Evolutionary conservation across 2,329 filamentous ascomycete genomes (phyloP).

Genomic region (Aphanoascus verrucosus): DNA sequence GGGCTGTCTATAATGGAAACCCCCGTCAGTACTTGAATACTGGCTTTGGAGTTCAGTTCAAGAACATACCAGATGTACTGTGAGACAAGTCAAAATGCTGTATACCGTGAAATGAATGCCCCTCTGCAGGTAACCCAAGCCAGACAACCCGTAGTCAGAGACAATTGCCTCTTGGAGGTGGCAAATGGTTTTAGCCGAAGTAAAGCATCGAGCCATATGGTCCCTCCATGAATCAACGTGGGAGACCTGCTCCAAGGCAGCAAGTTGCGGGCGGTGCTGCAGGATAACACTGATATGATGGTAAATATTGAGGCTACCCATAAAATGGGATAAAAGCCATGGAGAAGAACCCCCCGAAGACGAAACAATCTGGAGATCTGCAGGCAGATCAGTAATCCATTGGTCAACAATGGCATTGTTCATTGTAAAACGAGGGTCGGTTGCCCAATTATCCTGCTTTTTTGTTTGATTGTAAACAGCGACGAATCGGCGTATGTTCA

Average conservation of each 20-base stretch:
- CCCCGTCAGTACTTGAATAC: not conserved
- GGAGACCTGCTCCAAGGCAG: slow-evolving; percentile 60
- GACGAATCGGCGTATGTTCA: slow-evolving; percentile 68
- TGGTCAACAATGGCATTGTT: slow-evolving; percentile 65
- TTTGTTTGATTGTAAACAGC: slow-evolving; percentile 62
- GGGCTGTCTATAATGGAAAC: slow-evolving; percentile 56
- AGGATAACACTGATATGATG: slow-evolving; percentile 78
- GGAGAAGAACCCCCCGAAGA: slow-evolving; percentile 68
- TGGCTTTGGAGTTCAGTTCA: not conserved
- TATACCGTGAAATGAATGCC: slow-evolving; percentile 97
- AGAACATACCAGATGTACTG: slow-evolving; percentile 76
- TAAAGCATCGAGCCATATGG: slow-evolving; percentile 77
- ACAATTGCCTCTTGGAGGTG: slow-evolving; percentile 76
- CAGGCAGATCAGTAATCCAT: slow-evolving; percentile 67
- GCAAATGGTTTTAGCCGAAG: slow-evolving; percentile 73
- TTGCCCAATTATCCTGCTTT: slow-evolving; percentile 71
- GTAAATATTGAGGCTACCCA: slow-evolving; percentile 82
- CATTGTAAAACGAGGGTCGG: slow-evolving; percentile 70
- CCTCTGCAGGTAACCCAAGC: slow-evolving; percentile 81
- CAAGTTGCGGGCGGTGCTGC: slow-evolving; percentile 75
- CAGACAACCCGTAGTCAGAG: slow-evolving; percentile 63
- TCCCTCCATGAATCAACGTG: slow-evolving; percentile 71
- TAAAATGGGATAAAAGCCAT: slow-evolving; percentile 74
- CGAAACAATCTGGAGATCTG: slow-evolving; percentile 67
- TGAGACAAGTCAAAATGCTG: slow-evolving; percentile 76